Evolutionary conservation across 2,329 filamentous ascomycete genomes (phyloP).

Genomic region (Tolypocladium tropicale): DNA sequence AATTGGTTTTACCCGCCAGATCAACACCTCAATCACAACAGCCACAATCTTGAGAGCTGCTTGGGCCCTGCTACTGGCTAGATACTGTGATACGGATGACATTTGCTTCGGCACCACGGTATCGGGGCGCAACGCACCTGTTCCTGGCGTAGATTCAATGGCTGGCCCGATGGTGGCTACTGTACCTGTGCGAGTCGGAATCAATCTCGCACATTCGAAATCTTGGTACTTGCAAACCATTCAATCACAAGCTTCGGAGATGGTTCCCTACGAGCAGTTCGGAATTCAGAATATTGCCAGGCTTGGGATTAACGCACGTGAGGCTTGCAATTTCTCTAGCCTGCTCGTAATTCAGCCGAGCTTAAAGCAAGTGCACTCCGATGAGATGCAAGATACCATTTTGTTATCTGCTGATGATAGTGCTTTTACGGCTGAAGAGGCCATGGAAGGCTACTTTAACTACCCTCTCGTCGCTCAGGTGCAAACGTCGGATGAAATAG

Average conservation of each 20-base stretch:
- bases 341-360: constrained; percentile 15
- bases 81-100: neutral
- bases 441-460: constrained; percentile 3
- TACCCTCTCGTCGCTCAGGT: constrained; percentile 3
- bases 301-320: constrained; percentile 4
- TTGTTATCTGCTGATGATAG: neutral
- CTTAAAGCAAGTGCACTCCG: neutral
- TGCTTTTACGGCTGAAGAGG: neutral
- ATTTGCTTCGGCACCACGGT: neutral
- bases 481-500: neutral
- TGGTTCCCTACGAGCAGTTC: constrained; percentile 1
- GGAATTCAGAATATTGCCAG: constrained; percentile 12
- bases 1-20: neutral
- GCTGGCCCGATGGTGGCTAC: neutral
- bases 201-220: neutral
- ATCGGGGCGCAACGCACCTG: neutral
- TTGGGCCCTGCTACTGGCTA: neutral
- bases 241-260: neutral
- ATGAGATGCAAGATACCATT: neutral
- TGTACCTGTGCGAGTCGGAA: neutral
- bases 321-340: constrained; percentile 15
- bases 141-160: neutral
- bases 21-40: neutral
- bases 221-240: neutral
- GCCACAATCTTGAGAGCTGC: neutral